phyloP scores from a whole-genome alignment of 2,329 filamentous ascomycete genomes.

The Pezicula carpinea region DNA sequence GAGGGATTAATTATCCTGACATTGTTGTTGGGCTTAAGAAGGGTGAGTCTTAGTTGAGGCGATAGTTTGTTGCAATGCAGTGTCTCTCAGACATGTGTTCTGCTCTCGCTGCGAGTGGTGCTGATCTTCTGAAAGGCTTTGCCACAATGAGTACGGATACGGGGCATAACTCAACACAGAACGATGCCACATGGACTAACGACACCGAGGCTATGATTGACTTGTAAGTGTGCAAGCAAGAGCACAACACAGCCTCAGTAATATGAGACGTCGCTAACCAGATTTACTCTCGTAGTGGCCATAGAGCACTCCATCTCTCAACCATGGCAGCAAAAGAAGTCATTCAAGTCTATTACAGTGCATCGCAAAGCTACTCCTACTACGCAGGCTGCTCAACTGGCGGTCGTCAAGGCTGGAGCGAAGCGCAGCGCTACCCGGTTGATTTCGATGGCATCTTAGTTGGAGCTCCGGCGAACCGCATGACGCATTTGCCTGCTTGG shows the following conservation, averaged over 20 bases:
- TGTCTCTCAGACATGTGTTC: too few species aligned
- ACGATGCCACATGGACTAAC: constrained; percentile 1
- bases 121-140: neutral
- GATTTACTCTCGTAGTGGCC: neutral
- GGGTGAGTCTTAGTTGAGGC: neutral
- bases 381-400: constrained; percentile 45
- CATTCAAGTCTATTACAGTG: neutral
- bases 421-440: constrained; percentile 37
- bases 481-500: constrained; percentile 2
- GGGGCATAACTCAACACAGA: constrained; percentile 2
- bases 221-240: neutral
- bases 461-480: constrained; percentile 30
- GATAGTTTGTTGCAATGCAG: neutral
- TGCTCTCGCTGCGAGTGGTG: neutral
- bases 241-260: too few species aligned
- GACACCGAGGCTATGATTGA: neutral
- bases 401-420: constrained; percentile 40
- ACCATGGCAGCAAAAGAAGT: neutral
- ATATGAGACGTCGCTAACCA: neutral
- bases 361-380: constrained; percentile 30
- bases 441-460: constrained; percentile 44
- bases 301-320: neutral
- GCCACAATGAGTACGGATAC: constrained; percentile 2
- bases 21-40: neutral
- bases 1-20: constrained; percentile 1